Conservation (phyloP, 257 asterid species). For the Lithospermum erythrorhizon region DNA sequence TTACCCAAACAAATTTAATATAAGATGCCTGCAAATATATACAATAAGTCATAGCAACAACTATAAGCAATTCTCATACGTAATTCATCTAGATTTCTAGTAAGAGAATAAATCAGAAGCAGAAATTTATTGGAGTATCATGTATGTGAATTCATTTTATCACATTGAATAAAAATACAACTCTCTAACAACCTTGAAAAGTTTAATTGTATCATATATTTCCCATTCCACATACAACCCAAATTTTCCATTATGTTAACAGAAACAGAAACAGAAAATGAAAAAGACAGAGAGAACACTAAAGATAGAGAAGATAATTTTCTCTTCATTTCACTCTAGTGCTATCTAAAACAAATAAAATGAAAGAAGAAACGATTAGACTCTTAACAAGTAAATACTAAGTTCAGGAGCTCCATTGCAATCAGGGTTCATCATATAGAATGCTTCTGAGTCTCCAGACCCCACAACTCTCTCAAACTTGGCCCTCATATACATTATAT, state of each 20-base stretch:
- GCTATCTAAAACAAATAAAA: too few species aligned
- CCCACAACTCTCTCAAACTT: conserved; percentile 57
- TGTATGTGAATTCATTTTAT: too few species aligned
- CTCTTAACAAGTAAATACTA: conserved; percentile 44
- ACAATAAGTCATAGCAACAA: not conserved
- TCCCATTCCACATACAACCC: not conserved
- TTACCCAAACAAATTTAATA: too few species aligned
- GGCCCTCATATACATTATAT: conserved; percentile 49
- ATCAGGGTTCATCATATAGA: conserved; percentile 60
- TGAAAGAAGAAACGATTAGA: conserved; percentile 5
- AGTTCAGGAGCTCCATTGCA: conserved; percentile 48
- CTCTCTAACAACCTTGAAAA: too few species aligned
- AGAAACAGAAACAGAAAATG: too few species aligned
- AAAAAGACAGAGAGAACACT: not conserved
- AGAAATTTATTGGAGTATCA: too few species aligned
- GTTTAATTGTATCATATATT: too few species aligned
- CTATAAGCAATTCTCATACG: not conserved
- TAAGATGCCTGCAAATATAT: too few species aligned
- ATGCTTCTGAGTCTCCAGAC: conserved; percentile 47
- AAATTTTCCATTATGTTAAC: too few species aligned
- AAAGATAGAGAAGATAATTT: too few species aligned
- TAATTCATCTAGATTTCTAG: not conserved
- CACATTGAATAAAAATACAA: too few species aligned
- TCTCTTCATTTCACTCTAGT: too few species aligned
- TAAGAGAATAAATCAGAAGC: not conserved